These are phyloP conservation scores for Nadsonia commutata DNA, from an alignment of 1,139 yeast genomes.

Conservation along the genomic window DNA sequence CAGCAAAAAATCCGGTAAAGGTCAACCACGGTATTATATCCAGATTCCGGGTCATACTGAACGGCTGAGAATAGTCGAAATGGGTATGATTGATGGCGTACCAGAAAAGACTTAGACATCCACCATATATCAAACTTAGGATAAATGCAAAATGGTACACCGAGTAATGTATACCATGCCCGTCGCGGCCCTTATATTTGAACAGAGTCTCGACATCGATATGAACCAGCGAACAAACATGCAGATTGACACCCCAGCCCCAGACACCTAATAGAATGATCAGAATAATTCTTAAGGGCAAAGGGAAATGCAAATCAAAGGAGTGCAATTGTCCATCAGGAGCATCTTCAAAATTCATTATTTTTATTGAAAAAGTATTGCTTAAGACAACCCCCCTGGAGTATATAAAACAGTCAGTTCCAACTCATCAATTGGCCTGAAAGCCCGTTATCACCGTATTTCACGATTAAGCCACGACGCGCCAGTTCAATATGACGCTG, in stretches of 20 bases:
- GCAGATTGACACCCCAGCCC: constrained; percentile 35
- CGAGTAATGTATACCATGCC: constrained; percentile 13
- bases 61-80: constrained; percentile 3
- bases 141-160: constrained; percentile 16
- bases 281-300: constrained; percentile 34
- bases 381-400: neutral
- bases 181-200: constrained; percentile 18
- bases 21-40: constrained; percentile 26
- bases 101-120: constrained; percentile 10
- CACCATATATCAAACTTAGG: constrained; percentile 11
- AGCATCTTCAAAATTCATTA: neutral
- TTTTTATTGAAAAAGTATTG: neutral
- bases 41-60: constrained; percentile 6
- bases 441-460: no score
- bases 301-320: constrained; percentile 29
- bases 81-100: constrained; percentile 8
- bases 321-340: constrained; percentile 6
- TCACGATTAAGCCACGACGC: no score
- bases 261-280: constrained; percentile 33
- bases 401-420: no score
- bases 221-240: constrained; percentile 22
- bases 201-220: constrained; percentile 30
- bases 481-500: no score
- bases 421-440: no score
- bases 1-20: constrained; percentile 16